Evolutionary conservation across 2,329 filamentous ascomycete genomes (phyloP), one percentile per base, ranked within the genome.

Genomic region (Fusarium xyrophilum): DNA sequence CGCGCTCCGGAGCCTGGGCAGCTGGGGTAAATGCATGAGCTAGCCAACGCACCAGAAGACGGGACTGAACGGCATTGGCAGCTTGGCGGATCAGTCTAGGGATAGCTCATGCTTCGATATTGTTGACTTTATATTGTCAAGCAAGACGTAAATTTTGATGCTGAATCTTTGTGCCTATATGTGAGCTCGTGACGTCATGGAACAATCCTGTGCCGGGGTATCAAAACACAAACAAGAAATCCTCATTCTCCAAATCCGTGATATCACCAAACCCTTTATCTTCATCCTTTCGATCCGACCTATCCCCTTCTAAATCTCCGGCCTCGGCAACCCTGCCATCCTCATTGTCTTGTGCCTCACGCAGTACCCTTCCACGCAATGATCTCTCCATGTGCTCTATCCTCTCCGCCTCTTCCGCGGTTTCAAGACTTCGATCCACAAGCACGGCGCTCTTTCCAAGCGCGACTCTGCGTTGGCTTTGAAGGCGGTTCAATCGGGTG

Each of bases 161-260:
- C 35, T 28, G 36, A 23, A 51, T 60, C 55, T 36, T 27, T 23
- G 21, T 28, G 6, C 11, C 23, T 58, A 53, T 62, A 52, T 44
- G 13, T 50, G 28, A 33, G 30, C n/a, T 44, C 43, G n/a, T 43
- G n/a, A 50, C 33, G 8, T 32, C 43, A 21, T 32, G 15, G 51
- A 23, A 32, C 17, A 25, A n/a, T n/a, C 36, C 35, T 19, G 27
- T 17, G 6, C n/a, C 23, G 30, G 17, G 40, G 17, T 21, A 44
- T 75, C 57, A 79, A 60, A 76, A 87, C 5, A 89, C 82, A 75
- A 86, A 90, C 10, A 89, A 81, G 70, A 90, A 90, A 63, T 89
- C 87, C 71, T 89, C 87, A 65, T 89, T 89, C 76, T 85, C 79
- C 70, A 86, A 75, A 73, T 89, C 87, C 19, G 86, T 89, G 21